phyloP scores from a whole-genome alignment of 2,329 filamentous ascomycete genomes.

The Ophiocordyceps camponoti-leonardi region DNA sequence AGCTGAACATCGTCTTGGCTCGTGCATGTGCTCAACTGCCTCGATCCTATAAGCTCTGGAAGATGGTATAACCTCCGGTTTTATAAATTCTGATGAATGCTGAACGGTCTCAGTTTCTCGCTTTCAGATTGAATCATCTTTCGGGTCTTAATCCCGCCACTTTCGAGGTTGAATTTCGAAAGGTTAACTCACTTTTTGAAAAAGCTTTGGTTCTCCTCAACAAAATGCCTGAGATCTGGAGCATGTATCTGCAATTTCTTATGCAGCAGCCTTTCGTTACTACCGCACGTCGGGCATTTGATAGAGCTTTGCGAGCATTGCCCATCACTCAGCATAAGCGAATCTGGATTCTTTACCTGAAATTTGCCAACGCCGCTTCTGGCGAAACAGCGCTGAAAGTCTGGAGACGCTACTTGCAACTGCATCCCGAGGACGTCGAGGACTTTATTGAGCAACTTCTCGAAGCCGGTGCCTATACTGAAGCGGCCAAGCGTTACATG shows the following conservation, averaged over 20 bases:
- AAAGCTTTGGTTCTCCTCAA: constrained; percentile 82
- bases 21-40: constrained; percentile 79
- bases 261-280: constrained; percentile 86
- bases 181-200: constrained; percentile 92
- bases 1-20: constrained; percentile 79
- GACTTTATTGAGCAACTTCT: constrained; percentile 85
- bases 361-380: constrained; percentile 80
- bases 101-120: constrained; percentile 48
- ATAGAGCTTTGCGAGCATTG: constrained; percentile 76
- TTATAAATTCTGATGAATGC: background rate
- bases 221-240: constrained; percentile 98
- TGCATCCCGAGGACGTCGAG: constrained; percentile 87
- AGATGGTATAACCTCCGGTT: constrained; percentile 42
- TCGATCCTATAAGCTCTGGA: constrained; percentile 96
- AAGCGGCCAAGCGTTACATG: constrained; percentile 84
- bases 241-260: constrained; percentile 87
- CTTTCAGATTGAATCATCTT: constrained; percentile 67
- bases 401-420: constrained; percentile 92
- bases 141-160: constrained; percentile 66
- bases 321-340: constrained; percentile 91
- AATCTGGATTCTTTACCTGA: constrained; percentile 82
- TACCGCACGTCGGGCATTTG: constrained; percentile 71
- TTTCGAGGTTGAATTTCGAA: constrained; percentile 67
- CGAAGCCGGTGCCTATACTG: constrained; percentile 69
- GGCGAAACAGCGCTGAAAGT: constrained; percentile 84